phyloP scores from a whole-genome alignment of 371 early-diverging fungal genomes.

The Capillidium heterosporum region DNA sequence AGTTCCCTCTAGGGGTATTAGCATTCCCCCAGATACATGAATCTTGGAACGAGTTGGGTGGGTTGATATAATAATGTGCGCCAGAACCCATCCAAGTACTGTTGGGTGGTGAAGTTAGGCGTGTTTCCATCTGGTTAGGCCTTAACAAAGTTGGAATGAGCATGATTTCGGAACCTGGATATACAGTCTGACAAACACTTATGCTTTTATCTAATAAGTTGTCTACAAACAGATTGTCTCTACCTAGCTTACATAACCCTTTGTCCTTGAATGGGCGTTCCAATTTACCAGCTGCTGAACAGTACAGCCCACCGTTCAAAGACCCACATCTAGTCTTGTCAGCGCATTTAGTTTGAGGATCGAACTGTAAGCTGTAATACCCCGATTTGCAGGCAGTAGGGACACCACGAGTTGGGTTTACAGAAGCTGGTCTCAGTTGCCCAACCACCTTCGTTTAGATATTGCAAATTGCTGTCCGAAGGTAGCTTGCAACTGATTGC shows the following conservation, averaged over 20 bases:
- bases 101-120: slow-evolving; percentile 10
- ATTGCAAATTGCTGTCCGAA: not conserved
- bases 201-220: slow-evolving; percentile 16
- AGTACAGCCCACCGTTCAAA: slow-evolving; percentile 19
- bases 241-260: slow-evolving; percentile 13
- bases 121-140: slow-evolving; percentile 12
- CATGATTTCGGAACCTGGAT: slow-evolving; percentile 24
- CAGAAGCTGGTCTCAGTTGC: slow-evolving; percentile 20
- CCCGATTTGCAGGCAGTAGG: slow-evolving; percentile 20
- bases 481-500: not conserved
- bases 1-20: slow-evolving; percentile 16
- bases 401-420: slow-evolving; percentile 15
- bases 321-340: slow-evolving; percentile 10
- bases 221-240: slow-evolving; percentile 12
- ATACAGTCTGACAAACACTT: slow-evolving; percentile 22
- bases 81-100: slow-evolving; percentile 20
- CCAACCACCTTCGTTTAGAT: slow-evolving; percentile 17
- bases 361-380: slow-evolving; percentile 20
- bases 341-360: slow-evolving; percentile 10
- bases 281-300: slow-evolving; percentile 13
- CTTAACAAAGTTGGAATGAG: slow-evolving; percentile 19
- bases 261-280: slow-evolving; percentile 12
- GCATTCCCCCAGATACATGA: slow-evolving; percentile 19
- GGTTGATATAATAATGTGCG: slow-evolving; percentile 20
- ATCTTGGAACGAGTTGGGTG: slow-evolving; percentile 11